Conservation (phyloP, 2,329 filamentous ascomycete genomes). For the Geosmithia flava region DNA sequence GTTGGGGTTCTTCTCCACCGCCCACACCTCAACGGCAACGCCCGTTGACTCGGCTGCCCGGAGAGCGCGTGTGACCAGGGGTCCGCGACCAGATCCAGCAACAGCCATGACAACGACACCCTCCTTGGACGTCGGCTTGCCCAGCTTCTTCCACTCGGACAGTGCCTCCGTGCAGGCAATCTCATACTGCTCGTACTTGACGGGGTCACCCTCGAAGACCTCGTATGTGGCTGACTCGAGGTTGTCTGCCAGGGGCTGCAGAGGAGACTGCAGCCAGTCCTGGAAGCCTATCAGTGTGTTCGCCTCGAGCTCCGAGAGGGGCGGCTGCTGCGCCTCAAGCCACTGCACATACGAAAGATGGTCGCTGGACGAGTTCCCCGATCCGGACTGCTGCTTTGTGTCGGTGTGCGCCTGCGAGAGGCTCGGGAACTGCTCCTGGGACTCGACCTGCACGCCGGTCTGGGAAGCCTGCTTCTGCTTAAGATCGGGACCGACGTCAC, state of each 20-base stretch:
- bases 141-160: conserved; percentile 60
- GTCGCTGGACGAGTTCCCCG: conserved; percentile 12
- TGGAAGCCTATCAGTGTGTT: conserved; percentile 52
- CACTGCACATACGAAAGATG: conserved; percentile 74
- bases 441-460: conserved; percentile 13
- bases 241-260: conserved; percentile 93
- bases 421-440: conserved; percentile 48
- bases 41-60: conserved; percentile 65
- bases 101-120: conserved; percentile 77
- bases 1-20: conserved; percentile 96
- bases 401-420: conserved; percentile 49
- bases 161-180: conserved; percentile 70
- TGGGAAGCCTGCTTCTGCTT: background rate
- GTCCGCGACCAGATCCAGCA: conserved; percentile 84
- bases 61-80: conserved; percentile 77
- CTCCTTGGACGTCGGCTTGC: conserved; percentile 58
- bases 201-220: conserved; percentile 94
- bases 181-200: conserved; percentile 97
- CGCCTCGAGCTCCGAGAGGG: conserved; percentile 37
- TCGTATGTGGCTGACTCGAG: conserved; percentile 96
- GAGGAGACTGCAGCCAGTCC: conserved; percentile 88
- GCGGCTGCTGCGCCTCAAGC: conserved; percentile 70
- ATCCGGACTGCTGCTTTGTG: background rate
- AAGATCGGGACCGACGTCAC: conserved; percentile 41
- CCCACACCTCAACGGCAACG: conserved; percentile 76